Base-by-base conservation (phyloP, 495 filamentous ascomycete genomes). In the Neurospora sp. region DNA sequence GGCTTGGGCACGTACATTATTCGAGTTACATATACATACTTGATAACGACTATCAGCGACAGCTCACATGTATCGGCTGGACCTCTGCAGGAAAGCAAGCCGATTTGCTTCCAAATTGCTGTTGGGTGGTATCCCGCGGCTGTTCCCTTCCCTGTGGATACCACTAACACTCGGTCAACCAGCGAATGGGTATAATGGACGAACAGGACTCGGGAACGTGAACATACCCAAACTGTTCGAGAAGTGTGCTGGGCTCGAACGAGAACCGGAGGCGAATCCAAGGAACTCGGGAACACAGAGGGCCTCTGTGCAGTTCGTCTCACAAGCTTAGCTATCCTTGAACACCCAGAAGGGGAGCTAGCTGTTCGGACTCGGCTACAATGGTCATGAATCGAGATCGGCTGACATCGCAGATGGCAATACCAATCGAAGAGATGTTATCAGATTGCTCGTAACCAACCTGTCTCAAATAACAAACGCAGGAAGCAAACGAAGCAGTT, bases 301-400 rank as follows among this genome's bases (percentile, higher is more conserved):
- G 70, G 76, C 75, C 46, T 75, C 82, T 80, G 81, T 82, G 78
- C 73, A 78, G 76, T 78, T 81, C 79, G 76, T 80, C 82, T 83
- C 79, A 81, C 80, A 82, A 80, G 80, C 78, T 77, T 80, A 73
- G 76, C 73, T 70, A 71, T 71, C 70, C 61, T 78, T 76, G 76
- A 75, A 75, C 74, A 75, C 69, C 69, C 71, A 71, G 41, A 70
- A 69, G 40, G 38, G 70, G 74, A 74, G 53, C 48, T 44, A 46
- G 31, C 73, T 37, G 61, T 59, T 31, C 40, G 69, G 48, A 71
- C 53, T 37, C 14, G 9, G 53, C 53, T 66, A 37, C 53, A 46
- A 71, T 16, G 48, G 37, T 40, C 37, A 41, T 38, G 12, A 42
- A 73, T 69, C 68, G 61, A 66, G 73, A 69, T 72, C 69, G 74